These are phyloP conservation scores for Neostapfia colusana DNA, from an alignment of 176 grass and related monocot species.

Conservation along the genomic window DNA sequence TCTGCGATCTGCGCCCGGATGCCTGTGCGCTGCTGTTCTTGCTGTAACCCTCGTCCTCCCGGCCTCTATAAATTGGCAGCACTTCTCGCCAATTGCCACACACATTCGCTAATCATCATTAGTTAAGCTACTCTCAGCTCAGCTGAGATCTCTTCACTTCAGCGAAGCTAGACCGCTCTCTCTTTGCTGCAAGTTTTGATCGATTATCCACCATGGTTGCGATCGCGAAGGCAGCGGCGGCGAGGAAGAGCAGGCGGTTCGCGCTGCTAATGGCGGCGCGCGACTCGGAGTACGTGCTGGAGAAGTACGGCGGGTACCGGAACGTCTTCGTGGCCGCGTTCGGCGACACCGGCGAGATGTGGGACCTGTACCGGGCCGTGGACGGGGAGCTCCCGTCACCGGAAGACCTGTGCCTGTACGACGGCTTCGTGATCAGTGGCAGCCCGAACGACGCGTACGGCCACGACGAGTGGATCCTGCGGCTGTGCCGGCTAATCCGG, in stretches of 20 bases:
- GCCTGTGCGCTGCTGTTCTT: background rate
- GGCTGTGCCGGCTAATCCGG: conserved; percentile 59
- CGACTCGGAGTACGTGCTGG: conserved; percentile 89
- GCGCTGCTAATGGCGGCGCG: conserved; percentile 70
- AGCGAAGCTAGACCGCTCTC: background rate
- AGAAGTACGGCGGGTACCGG: conserved; percentile 78
- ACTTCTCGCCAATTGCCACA: background rate
- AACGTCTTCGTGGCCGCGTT: conserved; percentile 80
- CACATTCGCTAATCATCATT: background rate
- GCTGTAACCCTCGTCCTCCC: background rate
- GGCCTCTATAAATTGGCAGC: conserved; percentile 36
- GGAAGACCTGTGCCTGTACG: conserved; percentile 46
- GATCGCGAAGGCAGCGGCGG: conserved; percentile 18
- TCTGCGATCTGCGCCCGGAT: too few species aligned
- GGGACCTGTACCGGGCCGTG: conserved; percentile 80
- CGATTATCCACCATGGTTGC: conserved; percentile 30
- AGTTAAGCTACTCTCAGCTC: background rate
- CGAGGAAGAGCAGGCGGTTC: conserved; percentile 36
- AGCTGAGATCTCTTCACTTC: background rate
- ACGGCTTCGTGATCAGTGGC: conserved; percentile 89
- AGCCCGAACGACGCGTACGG: conserved; percentile 75
- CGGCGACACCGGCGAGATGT: conserved; percentile 50
- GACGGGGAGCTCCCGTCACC: conserved; percentile 62
- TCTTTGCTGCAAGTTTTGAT: background rate
- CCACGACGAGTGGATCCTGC: conserved; percentile 68